Percentiles rank a stretch among this genome's conserved stretches.
phyloP scores from a whole-genome alignment of 2,329 filamentous ascomycete genomes.

The Beauveria pseudobassiana region DNA sequence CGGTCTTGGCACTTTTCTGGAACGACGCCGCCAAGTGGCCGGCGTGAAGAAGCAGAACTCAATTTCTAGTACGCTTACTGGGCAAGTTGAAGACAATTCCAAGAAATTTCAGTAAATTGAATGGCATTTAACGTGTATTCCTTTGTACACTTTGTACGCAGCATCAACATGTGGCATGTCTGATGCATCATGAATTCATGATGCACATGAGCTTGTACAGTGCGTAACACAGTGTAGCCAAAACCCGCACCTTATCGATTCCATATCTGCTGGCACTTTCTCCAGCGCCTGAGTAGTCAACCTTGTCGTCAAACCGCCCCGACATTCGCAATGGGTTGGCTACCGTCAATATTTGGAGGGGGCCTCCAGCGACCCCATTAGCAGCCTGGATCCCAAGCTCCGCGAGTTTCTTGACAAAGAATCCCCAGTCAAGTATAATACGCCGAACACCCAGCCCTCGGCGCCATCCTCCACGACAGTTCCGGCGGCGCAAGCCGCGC shows the following conservation, averaged over 20 bases:
- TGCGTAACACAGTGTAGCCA: constrained; percentile 15
- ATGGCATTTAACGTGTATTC: not conserved
- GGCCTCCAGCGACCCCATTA: constrained; percentile 49
- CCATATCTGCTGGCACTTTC: not conserved
- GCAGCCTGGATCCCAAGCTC: constrained; percentile 73
- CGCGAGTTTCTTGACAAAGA: constrained; percentile 80
- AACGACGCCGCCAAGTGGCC: not conserved
- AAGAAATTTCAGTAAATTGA: not conserved
- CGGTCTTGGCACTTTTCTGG: not conserved
- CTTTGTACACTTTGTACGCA: no score
- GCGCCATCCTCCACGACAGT: not conserved
- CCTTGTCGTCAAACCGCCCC: not conserved
- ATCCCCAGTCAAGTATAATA: constrained; percentile 61
- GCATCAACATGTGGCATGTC: no score
- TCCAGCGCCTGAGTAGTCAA: not conserved
- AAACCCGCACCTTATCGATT: constrained; percentile 15
- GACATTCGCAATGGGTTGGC: constrained; percentile 45
- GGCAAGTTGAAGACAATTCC: not conserved
- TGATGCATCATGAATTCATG: not conserved
- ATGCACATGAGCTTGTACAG: not conserved
- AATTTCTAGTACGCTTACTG: not conserved
- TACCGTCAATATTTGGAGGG: constrained; percentile 46
- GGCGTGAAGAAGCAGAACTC: not conserved
- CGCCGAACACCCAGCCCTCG: constrained; percentile 18
- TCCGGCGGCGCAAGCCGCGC: constrained; percentile 13